Evolutionary conservation across 495 filamentous ascomycete species (phyloP), one percentile per base, ranked within the genome.

Genomic region (Hyphodiscus hymeniophilus): DNA sequence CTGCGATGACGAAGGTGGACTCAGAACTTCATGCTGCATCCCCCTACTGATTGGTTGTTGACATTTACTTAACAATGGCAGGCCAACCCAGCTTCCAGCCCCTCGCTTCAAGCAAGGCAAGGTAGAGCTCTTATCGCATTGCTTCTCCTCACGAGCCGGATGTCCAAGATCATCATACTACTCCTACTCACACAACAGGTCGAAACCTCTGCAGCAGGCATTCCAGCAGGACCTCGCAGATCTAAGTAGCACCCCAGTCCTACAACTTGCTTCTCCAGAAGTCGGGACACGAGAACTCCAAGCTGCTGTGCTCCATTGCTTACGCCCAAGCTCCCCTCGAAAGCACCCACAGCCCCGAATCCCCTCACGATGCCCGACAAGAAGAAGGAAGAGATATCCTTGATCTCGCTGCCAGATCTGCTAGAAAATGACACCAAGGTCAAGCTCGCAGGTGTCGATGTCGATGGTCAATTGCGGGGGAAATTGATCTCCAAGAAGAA

Each of bases 401-500:
- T 77, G 54, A 76, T 82, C 8, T 70, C 74, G 39, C 71, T 89
- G 24, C 76, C 82, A 7, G 60, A 73, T 22, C 62, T 92, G 24
- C 79, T 97, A 10, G 59, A 68, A 48, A 46, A 85, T 62, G 92
- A 98, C 65, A 82, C 72, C 54, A 81, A 82, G 48, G 89, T 98
- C 62, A 98, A 97, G 64, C 75, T 98, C 28, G 90, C 87, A 15
- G 92, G 92, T 13, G 63, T 94, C 47, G 92, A 98, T 63, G 86
- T 91, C 45, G 92, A 98, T 63, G 92, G 92, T 51, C 73, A 83
- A 23, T 75, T 95, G 21, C 87, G 92, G 15, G 92, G 92, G 47
- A 98, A 98, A 68, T 76, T 98, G 33, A 82, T 98, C 61, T 86
- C 89, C 55, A 96, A 95, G 71, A 86, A 84, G 62, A 98, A 98